Evolutionary conservation across 768 basidiomycete species (phyloP), one percentile per base, ranked within the genome.

Genomic region (Psilocybe cubensis): DNA sequence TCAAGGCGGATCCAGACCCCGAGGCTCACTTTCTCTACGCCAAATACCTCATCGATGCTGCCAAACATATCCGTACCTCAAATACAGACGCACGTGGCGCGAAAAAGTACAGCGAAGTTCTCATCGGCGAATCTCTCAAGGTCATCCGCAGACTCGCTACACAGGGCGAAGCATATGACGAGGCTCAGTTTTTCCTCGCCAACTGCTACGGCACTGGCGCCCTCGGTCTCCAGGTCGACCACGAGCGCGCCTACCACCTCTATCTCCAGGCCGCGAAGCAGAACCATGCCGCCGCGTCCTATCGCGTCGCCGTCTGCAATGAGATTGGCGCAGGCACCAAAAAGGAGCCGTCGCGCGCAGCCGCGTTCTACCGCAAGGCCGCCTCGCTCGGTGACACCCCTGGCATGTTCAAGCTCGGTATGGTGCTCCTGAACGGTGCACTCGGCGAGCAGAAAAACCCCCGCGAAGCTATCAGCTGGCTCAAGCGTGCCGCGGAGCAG

Each of bases 381-480:
- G 95, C 95, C 8, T 94, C 94, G 1, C 77, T 98, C 31, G 96
- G 96, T 18, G 97, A 98, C 71, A 98, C 96, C 0, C 88, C 96
- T 24, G 97, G 95, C 3, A 99, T 98, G 97, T 98, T 97, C 79
- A 98, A 98, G 72, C 86, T 99, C n/a, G 95, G 95, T n/a, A 96
- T 97, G 89, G 91, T 98, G 61, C 81, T 97, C 27, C 80, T 98
- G 20, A 84, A 92, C 31, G 96, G 96, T 10, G 74, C 86, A 14
- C 80, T 98, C 4, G 89, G 87, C 23, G 93, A 96, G 70, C 84
- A 81, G 54, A 87, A 83, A 61, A 97, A 97, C 69, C 87, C 87
- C 1, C 85, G 95, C 28, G 97, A 99, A 69, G 96, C 95, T 5
- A 85, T 96, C 62, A 89, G 87, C 56, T 99, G 97, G 97, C 79